Evolutionary conservation across 2,329 filamentous ascomycete species (phyloP).

Genomic region (Pezicula carpinea): DNA sequence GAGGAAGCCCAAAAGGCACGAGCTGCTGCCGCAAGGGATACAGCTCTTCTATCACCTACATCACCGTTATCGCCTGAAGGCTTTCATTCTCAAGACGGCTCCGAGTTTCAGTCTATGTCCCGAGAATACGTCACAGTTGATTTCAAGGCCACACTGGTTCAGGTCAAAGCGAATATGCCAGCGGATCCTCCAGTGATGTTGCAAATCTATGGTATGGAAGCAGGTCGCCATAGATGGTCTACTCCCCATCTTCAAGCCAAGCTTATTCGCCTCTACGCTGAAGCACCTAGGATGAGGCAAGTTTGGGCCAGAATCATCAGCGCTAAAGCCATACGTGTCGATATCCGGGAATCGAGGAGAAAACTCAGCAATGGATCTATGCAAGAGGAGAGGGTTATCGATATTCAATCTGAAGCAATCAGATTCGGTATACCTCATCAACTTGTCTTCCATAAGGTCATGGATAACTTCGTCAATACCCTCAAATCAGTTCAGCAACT

Average conservation of each 20-base stretch:
- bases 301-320: slow-evolving; percentile 86
- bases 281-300: slow-evolving; percentile 74
- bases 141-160: slow-evolving; percentile 73
- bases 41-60: slow-evolving; percentile 23
- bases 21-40: slow-evolving; percentile 10
- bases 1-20: slow-evolving; percentile 35
- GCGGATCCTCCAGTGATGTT: slow-evolving; percentile 88
- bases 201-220: slow-evolving; percentile 77
- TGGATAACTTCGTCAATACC: slow-evolving; percentile 90
- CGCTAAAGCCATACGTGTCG: slow-evolving; percentile 74
- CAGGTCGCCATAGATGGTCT: slow-evolving; percentile 82
- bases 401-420: slow-evolving; percentile 80
- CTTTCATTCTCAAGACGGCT: slow-evolving; percentile 13
- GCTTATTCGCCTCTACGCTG: slow-evolving; percentile 79
- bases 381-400: slow-evolving; percentile 75
- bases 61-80: slow-evolving; percentile 18
- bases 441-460: slow-evolving; percentile 80
- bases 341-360: slow-evolving; percentile 71
- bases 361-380: slow-evolving; percentile 56
- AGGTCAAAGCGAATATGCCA: slow-evolving; percentile 85
- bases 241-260: slow-evolving; percentile 75
- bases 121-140: slow-evolving; percentile 76
- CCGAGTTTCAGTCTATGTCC: slow-evolving; percentile 20
- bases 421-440: slow-evolving; percentile 87
- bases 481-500: slow-evolving; percentile 84